Evolutionary conservation across 75 land plant genomes (phyloP).

Genomic region (Azolla pinnata): DNA sequence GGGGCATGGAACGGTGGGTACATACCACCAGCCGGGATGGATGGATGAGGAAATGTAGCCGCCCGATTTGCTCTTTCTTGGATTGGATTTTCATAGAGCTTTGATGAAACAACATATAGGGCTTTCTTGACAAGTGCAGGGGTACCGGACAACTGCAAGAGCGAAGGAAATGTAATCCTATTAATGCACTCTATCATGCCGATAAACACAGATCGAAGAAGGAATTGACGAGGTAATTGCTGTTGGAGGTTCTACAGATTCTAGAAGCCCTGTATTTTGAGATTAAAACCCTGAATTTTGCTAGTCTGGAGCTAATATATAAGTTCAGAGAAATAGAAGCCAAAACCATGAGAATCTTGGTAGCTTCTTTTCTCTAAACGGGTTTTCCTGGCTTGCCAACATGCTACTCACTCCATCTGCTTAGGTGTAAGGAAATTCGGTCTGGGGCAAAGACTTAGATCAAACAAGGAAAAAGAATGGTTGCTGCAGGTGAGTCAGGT

Average conservation of each 20-base stretch:
- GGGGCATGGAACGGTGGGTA: background rate
- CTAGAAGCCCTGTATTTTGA: background rate
- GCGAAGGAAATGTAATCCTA: background rate
- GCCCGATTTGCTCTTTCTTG: slow-evolving; percentile 21
- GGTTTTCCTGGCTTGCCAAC: background rate
- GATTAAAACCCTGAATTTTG: background rate
- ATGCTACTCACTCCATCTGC: too few species aligned
- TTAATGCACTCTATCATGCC: background rate
- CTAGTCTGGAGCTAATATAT: background rate
- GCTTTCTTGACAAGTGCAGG: slow-evolving; percentile 55
- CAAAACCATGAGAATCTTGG: background rate
- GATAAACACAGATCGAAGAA: background rate
- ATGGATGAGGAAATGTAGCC: background rate
- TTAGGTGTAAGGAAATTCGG: too few species aligned
- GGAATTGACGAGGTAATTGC: background rate
- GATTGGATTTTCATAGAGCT: slow-evolving; percentile 69
- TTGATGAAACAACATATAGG: slow-evolving; percentile 47
- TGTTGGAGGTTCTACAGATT: background rate
- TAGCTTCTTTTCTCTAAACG: background rate
- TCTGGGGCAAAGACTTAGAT: too few species aligned
- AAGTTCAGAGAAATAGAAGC: background rate
- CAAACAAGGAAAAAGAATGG: too few species aligned
- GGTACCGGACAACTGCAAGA: slow-evolving; percentile 54
- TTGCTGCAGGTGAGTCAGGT: too few species aligned
- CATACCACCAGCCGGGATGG: background rate